Evolutionary conservation across 2,329 filamentous ascomycete species (phyloP).

Genomic region (Talaromyces verruculosus): DNA sequence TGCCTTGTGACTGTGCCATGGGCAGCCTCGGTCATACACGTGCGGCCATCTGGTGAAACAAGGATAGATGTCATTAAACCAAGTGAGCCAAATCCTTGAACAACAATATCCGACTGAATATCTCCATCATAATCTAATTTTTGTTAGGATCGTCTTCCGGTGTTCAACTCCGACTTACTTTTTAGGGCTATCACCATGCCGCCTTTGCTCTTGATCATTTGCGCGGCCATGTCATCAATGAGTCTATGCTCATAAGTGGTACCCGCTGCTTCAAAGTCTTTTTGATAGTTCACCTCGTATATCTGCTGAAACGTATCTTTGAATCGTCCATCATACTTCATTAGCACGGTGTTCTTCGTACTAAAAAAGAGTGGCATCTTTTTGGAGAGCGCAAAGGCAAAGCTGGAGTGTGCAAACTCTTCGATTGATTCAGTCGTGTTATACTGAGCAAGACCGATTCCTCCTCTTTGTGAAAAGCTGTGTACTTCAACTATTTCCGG

Average conservation of each 20-base stretch:
- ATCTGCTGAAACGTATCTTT: conserved; percentile 99
- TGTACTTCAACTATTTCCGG: conserved; percentile 85
- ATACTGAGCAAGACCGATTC: conserved; percentile 92
- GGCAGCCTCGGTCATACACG: conserved; percentile 94
- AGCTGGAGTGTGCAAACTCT: conserved; percentile 92
- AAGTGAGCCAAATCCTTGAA: conserved; percentile 95
- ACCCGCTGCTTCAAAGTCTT: conserved; percentile 80
- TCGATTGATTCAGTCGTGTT: conserved; percentile 94
- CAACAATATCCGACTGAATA: conserved; percentile 96
- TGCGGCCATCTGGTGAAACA: conserved; percentile 93
- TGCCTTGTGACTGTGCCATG: conserved; percentile 98
- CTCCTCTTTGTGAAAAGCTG: conserved; percentile 74
- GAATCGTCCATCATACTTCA: conserved; percentile 97
- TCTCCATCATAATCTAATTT: conserved; percentile 93
- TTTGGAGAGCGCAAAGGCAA: conserved; percentile 91
- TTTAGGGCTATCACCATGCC: conserved; percentile 98
- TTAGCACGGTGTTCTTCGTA: conserved; percentile 99
- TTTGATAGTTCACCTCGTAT: conserved; percentile 82
- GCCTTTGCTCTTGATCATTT: conserved; percentile 98
- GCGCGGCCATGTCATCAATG: conserved; percentile 99
- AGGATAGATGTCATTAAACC: conserved; percentile 98
- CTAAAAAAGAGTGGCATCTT: conserved; percentile 95
- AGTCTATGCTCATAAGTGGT: conserved; percentile 99
- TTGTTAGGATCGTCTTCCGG: not conserved
- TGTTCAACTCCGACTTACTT: conserved; percentile 56